These are phyloP conservation scores for Amphichorda felina DNA, from an alignment of 2,329 filamentous ascomycete species.

Conservation along the genomic window DNA sequence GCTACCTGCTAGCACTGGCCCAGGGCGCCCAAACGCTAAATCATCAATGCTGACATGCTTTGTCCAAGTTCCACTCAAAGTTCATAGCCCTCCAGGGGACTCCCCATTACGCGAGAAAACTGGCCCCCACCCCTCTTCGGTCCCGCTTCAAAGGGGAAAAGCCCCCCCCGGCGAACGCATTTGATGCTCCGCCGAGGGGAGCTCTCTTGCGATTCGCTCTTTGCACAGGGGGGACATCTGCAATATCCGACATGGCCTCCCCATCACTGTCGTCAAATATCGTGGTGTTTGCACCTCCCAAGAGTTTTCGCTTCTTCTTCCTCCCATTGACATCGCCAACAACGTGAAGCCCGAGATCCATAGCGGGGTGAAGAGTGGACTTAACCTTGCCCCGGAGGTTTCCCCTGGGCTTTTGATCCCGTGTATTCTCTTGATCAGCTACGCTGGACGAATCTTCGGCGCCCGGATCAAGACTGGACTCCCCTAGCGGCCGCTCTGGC, in stretches of 20 bases:
- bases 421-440: not conserved
- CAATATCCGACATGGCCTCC: constrained; percentile 18
- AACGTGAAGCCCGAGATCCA: not conserved
- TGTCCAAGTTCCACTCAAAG: not conserved
- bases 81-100: no score
- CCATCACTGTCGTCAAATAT: constrained; percentile 59
- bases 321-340: constrained; percentile 28
- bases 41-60: not conserved
- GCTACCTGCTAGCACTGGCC: no score
- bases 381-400: not conserved
- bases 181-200: constrained; percentile 25
- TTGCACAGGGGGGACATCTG: not conserved
- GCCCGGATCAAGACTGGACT: not conserved
- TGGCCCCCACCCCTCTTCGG: constrained; percentile 48
- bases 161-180: constrained; percentile 34
- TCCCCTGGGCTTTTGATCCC: not conserved
- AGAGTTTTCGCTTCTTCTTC: constrained; percentile 64
- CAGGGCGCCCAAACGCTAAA: no score
- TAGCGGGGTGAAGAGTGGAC: not conserved
- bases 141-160: constrained; percentile 69
- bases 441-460: no score
- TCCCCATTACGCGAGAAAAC: constrained; percentile 31
- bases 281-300: constrained; percentile 49
- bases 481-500: not conserved
- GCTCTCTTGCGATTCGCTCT: constrained; percentile 16